These are phyloP conservation scores for Trichomonas tenax DNA, from an alignment of 208 protist genomes.

Conservation along the genomic window DNA sequence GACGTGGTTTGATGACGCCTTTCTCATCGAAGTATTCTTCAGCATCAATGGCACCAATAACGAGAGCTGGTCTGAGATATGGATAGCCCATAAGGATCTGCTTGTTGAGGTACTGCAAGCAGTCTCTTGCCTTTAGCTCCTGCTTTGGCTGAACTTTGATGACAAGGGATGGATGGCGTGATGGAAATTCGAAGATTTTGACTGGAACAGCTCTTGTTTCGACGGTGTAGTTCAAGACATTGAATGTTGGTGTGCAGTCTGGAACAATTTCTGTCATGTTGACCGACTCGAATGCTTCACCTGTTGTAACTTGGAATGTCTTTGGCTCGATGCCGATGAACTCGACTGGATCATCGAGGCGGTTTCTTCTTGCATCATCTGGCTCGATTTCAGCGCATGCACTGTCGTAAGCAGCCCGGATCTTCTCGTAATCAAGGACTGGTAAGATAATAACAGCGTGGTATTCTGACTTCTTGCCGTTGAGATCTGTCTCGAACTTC, in stretches of 20 bases:
- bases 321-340: not conserved
- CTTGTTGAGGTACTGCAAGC: not conserved
- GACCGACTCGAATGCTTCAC: not conserved
- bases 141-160: not conserved
- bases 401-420: not conserved
- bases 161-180: not conserved
- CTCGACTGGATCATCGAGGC: not conserved
- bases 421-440: not conserved
- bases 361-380: not conserved
- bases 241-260: not conserved
- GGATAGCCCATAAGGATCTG: not conserved
- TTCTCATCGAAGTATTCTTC: not conserved
- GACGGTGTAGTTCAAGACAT: not conserved
- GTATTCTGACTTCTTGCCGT: not conserved
- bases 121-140: not conserved
- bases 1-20: not conserved
- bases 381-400: not conserved
- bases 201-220: not conserved
- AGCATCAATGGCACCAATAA: not conserved
- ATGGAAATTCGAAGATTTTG: not conserved
- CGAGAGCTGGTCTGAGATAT: not conserved
- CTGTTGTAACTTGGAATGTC: not conserved
- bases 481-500: not conserved
- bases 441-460: not conserved
- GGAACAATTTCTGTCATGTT: not conserved